These are phyloP conservation scores for Eremomyces bilateralis DNA, from an alignment of 495 filamentous ascomycete species.

Conservation along the genomic window DNA sequence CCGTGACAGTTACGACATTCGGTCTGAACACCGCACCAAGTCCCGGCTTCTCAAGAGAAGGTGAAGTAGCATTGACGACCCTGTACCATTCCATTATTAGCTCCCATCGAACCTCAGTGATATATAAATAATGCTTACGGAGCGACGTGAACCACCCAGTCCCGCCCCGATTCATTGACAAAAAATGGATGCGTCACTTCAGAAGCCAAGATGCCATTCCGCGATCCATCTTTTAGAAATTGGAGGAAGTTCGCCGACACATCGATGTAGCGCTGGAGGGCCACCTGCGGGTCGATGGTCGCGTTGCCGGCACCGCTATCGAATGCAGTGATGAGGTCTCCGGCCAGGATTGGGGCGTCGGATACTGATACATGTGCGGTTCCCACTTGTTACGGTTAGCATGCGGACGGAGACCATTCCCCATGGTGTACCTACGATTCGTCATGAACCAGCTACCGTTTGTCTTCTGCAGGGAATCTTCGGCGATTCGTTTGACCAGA, in stretches of 20 bases:
- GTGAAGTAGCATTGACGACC: too few species aligned
- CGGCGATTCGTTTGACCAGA: constrained; percentile 24
- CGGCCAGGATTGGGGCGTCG: constrained; percentile 29
- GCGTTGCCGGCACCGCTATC: background rate
- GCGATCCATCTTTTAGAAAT: background rate
- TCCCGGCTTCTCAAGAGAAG: too few species aligned
- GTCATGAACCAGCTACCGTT: constrained; percentile 31
- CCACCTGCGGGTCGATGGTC: background rate
- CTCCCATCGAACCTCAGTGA: too few species aligned
- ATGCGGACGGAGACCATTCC: background rate
- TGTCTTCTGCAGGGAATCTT: constrained; percentile 2
- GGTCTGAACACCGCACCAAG: too few species aligned
- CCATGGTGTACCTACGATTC: constrained; percentile 5
- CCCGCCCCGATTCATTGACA: too few species aligned
- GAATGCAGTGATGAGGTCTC: background rate
- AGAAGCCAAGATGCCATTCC: background rate
- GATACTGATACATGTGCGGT: constrained; percentile 31
- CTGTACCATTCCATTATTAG: too few species aligned
- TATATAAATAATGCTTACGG: too few species aligned
- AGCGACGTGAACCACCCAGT: too few species aligned
- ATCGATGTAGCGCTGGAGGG: background rate
- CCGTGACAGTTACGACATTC: too few species aligned
- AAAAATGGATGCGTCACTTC: too few species aligned
- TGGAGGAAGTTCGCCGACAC: background rate
- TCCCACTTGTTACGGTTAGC: constrained; percentile 13